A percentile compares a stretch with the other conserved stretches of the same genome.
Evolutionary conservation across 2,329 filamentous ascomycete genomes (phyloP).

Genomic region (Cadophora gregata): DNA sequence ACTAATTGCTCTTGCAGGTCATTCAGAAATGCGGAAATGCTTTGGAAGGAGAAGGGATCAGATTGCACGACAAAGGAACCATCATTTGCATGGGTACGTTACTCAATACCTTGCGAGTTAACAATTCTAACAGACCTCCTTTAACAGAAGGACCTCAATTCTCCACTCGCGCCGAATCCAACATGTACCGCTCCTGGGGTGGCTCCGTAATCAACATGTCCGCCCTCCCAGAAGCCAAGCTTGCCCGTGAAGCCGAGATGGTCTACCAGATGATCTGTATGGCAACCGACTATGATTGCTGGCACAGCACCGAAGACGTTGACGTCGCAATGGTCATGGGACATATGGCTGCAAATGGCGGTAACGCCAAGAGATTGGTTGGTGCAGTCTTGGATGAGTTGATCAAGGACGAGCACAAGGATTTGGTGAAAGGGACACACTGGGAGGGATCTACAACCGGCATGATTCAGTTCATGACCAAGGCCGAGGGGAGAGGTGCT

Average conservation of each 20-base stretch:
- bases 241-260: slow-evolving; percentile 94
- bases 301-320: slow-evolving; percentile 83
- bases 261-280: slow-evolving; percentile 99
- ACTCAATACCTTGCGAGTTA: neutral
- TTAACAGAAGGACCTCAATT: slow-evolving; percentile 93
- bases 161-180: slow-evolving; percentile 91
- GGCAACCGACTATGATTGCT: slow-evolving; percentile 99
- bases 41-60: slow-evolving; percentile 83
- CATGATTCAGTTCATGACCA: slow-evolving; percentile 82
- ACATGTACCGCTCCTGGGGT: slow-evolving; percentile 94
- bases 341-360: slow-evolving; percentile 91
- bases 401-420: slow-evolving; percentile 74
- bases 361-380: slow-evolving; percentile 86
- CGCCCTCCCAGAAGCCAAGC: slow-evolving; percentile 90
- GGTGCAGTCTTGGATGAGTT: slow-evolving; percentile 88
- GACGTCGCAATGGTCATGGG: slow-evolving; percentile 97
- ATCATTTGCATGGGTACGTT: slow-evolving; percentile 87
- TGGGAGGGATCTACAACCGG: slow-evolving; percentile 78
- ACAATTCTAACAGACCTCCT: slow-evolving; percentile 10
- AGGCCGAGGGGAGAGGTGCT: slow-evolving; percentile 72
- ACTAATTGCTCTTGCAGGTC: slow-evolving; percentile 48
- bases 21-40: slow-evolving; percentile 76
- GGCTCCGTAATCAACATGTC: slow-evolving; percentile 99
- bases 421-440: slow-evolving; percentile 81
- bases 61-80: slow-evolving; percentile 82